Evolutionary conservation across 2,329 filamentous ascomycete species (phyloP), one percentile per base, ranked within the genome.

Genomic region (Metarhizium brunneum): DNA sequence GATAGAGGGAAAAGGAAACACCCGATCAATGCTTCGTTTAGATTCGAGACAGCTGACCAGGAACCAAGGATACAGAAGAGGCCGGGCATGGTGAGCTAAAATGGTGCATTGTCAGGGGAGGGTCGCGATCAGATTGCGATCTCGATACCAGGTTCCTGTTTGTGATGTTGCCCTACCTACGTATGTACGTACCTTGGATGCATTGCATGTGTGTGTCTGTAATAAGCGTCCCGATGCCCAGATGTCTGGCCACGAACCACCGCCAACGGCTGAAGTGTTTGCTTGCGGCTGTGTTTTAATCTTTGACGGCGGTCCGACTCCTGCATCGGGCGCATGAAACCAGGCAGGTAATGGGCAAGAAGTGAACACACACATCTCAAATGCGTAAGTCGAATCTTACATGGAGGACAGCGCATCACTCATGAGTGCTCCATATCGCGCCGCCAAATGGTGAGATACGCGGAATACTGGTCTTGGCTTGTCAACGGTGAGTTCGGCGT

Each of bases 261-360:
- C 8, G 40, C 18, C 18, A 14, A n/a, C 20, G 36, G 16, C 35
- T 40, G 4, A 38, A 45, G 38, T 54, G 53, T 36, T 38, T 49
- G 43, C 43, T 11, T 30, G 20, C 20, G 25, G 14, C 11, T 30
- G 45, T 6, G 20, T n/a, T 48, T 48, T 48, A 13, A 10, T 48
- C 45, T 30, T 45, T 48, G 25, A 48, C 13, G 45, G 45, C n/a
- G 42, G 30, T 32, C 43, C 36, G 36, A 50, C 36, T 53, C 50
- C 47, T 53, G 20, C 20, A 47, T 53, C 16, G 18, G 42, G 13
- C 53, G 54, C 43, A 47, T 50, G 53, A 48, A 47, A 47, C 51
- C 47, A 36, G n/a, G 47, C 47, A 36, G n/a, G 47, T 8, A 29
- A 50, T 25, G 36, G 42, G 16, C 42, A 45, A 11, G n/a, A 25